Percentiles rank a stretch among this genome's conserved stretches.
Evolutionary conservation across 2,329 filamentous ascomycete species (phyloP).

Genomic region (Didymella lethalis): DNA sequence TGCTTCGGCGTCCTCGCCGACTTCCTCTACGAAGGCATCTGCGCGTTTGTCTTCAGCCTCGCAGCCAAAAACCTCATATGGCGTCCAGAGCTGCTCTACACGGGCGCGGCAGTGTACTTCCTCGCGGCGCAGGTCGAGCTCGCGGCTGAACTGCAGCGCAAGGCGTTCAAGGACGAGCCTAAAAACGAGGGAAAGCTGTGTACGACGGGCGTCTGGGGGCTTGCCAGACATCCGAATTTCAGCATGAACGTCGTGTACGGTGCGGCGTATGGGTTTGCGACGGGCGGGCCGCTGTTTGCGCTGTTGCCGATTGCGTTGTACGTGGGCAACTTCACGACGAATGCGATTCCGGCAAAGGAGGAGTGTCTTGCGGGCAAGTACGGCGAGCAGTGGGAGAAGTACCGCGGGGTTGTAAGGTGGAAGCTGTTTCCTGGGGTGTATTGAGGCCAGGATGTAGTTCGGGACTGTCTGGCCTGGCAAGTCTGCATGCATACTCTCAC

Average conservation of each 20-base stretch:
- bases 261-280: background rate
- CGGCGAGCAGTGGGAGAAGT: background rate
- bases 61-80: background rate
- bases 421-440: background rate
- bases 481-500: too few relatives aligned
- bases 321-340: background rate
- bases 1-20: background rate
- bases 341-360: background rate
- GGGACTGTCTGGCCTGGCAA: too few relatives aligned
- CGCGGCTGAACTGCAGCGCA: background rate
- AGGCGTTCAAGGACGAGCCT: background rate
- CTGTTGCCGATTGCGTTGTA: background rate
- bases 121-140: background rate
- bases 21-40: background rate
- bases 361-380: background rate
- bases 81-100: too few relatives aligned
- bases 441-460: background rate
- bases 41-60: background rate
- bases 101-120: background rate
- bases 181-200: background rate
- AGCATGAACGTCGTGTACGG: background rate
- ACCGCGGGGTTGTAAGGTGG: background rate
- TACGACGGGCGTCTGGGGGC: background rate
- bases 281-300: background rate
- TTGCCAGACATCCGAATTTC: background rate